Percentiles rank a stretch among this genome's conserved stretches.
Conservation (phyloP, 331 rosid species). For the Rhamnella rubrinervis region DNA sequence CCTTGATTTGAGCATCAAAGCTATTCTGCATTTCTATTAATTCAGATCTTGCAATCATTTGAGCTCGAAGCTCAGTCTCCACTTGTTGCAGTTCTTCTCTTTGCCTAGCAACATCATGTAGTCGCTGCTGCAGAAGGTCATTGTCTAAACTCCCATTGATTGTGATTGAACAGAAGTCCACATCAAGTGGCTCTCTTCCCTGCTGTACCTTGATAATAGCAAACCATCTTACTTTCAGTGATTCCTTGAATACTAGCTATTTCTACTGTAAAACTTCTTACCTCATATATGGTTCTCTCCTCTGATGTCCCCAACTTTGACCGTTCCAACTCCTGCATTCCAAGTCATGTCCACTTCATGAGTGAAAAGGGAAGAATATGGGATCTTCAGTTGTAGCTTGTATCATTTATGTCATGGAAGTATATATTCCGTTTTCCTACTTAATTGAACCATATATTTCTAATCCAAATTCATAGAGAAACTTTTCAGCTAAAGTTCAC, state of each 20-base stretch:
- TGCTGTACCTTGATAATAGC: slow-evolving; percentile 87
- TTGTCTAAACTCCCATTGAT: slow-evolving; percentile 66
- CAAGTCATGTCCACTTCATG: slow-evolving; percentile 23
- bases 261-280: slow-evolving; percentile 44
- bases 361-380: slow-evolving; percentile 4
- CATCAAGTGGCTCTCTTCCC: slow-evolving; percentile 89
- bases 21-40: slow-evolving; percentile 61
- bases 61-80: slow-evolving; percentile 85
- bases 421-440: no score
- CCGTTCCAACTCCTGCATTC: slow-evolving; percentile 60
- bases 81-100: slow-evolving; percentile 71
- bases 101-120: slow-evolving; percentile 64
- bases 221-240: slow-evolving; percentile 45
- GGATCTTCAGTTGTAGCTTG: not conserved
- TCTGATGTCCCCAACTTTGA: slow-evolving; percentile 74
- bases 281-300: slow-evolving; percentile 96
- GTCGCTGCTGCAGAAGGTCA: slow-evolving; percentile 69
- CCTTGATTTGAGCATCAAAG: slow-evolving; percentile 83
- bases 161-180: slow-evolving; percentile 80
- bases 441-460: not conserved
- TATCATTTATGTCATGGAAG: no score
- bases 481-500: no score
- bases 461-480: no score
- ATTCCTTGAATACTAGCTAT: slow-evolving; percentile 26
- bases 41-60: slow-evolving; percentile 80